A percentile compares a stretch with the other conserved stretches of the same genome.
Conservation (phyloP, 257 asterid species). For the Henckelia pumila region DNA sequence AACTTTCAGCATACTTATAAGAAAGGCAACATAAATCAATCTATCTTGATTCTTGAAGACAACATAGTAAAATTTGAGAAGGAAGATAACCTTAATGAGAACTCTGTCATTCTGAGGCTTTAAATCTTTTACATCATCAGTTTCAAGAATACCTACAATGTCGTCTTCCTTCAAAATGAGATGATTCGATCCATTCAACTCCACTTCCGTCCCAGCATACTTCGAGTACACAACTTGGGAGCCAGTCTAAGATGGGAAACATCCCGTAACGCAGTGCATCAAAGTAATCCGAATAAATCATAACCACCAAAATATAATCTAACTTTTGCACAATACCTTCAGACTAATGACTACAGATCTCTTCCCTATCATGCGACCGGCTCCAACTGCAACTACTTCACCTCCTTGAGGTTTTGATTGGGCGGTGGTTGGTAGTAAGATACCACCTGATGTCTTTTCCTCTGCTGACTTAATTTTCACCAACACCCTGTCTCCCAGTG, state of each 20-base stretch:
- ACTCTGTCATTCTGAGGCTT: constrained; percentile 88
- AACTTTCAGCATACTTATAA: too few relatives aligned
- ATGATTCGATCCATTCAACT: constrained; percentile 73
- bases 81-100: constrained; percentile 59
- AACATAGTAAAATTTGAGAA: not conserved
- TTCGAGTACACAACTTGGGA: constrained; percentile 79
- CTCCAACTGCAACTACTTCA: constrained; percentile 92
- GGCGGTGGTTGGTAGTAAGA: constrained; percentile 76
- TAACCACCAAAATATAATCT: not conserved
- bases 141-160: constrained; percentile 76
- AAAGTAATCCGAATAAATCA: not conserved
- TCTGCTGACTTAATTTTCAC: constrained; percentile 74
- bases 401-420: constrained; percentile 83
- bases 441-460: constrained; percentile 90
- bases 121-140: constrained; percentile 81
- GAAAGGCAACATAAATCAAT: too few relatives aligned
- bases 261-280: constrained; percentile 13
- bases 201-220: constrained; percentile 97
- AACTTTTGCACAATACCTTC: constrained; percentile 42
- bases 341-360: constrained; percentile 63
- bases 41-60: not conserved
- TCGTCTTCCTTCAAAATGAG: constrained; percentile 93
- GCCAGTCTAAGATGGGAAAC: constrained; percentile 54
- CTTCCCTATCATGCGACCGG: constrained; percentile 84
- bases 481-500: constrained; percentile 88